Percentiles rank a stretch among this genome's conserved stretches.
These are phyloP conservation scores for Erysiphe neolycopersici DNA, from an alignment of 2,329 filamentous ascomycete species.

Conservation along the genomic window DNA sequence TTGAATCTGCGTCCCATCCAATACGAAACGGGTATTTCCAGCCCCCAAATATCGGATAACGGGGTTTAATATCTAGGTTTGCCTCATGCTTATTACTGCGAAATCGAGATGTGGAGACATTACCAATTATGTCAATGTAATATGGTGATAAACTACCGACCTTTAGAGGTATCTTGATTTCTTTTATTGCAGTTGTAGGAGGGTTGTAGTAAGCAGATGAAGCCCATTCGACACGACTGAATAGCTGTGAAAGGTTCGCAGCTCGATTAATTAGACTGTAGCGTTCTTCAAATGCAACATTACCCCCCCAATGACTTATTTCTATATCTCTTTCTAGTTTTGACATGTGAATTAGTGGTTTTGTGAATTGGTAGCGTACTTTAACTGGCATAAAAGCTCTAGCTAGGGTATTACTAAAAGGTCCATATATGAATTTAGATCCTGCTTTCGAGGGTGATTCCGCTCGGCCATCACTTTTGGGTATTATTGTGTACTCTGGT, in stretches of 20 bases:
- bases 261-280: slow-evolving; percentile 74
- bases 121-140: slow-evolving; percentile 89
- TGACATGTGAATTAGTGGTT: slow-evolving; percentile 58
- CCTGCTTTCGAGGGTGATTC: slow-evolving; percentile 57
- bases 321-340: slow-evolving; percentile 74
- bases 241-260: slow-evolving; percentile 46
- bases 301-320: slow-evolving; percentile 94
- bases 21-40: slow-evolving; percentile 97
- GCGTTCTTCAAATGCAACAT: slow-evolving; percentile 80
- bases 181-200: slow-evolving; percentile 52
- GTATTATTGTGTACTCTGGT: slow-evolving; percentile 60
- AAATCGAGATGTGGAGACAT: slow-evolving; percentile 84
- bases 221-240: slow-evolving; percentile 54
- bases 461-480: slow-evolving; percentile 27
- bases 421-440: slow-evolving; percentile 66
- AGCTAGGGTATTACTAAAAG: slow-evolving; percentile 60
- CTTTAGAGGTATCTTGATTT: slow-evolving; percentile 53
- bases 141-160: slow-evolving; percentile 67
- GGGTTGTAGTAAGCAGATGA: slow-evolving; percentile 49
- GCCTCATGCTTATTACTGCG: slow-evolving; percentile 50
- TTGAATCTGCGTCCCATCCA: slow-evolving; percentile 77
- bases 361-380: slow-evolving; percentile 87
- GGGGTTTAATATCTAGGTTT: slow-evolving; percentile 69
- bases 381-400: slow-evolving; percentile 44
- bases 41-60: slow-evolving; percentile 87